Conservation (phyloP, 345 rosid species). For the Populus ilicifolia region DNA sequence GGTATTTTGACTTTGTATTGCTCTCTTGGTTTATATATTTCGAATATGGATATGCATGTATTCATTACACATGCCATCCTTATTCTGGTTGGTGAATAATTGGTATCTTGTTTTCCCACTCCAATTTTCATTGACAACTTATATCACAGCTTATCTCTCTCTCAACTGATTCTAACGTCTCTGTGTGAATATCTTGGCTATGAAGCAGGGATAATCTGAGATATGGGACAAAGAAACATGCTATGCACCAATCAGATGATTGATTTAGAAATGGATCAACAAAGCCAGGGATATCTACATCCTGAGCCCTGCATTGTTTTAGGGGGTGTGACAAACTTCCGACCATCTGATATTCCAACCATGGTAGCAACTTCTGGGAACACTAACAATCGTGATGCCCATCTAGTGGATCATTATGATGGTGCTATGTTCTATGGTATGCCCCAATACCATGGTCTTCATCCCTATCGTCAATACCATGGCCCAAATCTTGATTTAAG, state of each 20-base stretch:
- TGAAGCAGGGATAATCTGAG: conserved; percentile 29
- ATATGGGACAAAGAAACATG: conserved; percentile 56
- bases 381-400: conserved; percentile 35
- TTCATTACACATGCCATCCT: neutral
- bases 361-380: conserved; percentile 36
- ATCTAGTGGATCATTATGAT: conserved; percentile 46
- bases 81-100: neutral
- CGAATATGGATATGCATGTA: neutral
- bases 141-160: neutral
- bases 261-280: conserved; percentile 56
- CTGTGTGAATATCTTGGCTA: conserved; percentile 10
- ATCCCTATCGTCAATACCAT: conserved; percentile 38
- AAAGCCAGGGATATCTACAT: conserved; percentile 33
- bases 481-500: conserved; percentile 46
- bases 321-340: conserved; percentile 45
- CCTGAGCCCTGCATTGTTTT: conserved; percentile 51
- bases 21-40: neutral
- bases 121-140: neutral
- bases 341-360: conserved; percentile 44
- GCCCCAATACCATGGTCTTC: conserved; percentile 50
- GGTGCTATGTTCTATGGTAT: conserved; percentile 39
- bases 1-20: neutral
- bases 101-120: neutral
- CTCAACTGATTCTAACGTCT: conserved; percentile 1
- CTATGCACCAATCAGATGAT: conserved; percentile 37